Evolutionary conservation across 345 rosid species (phyloP).

Genomic region (Cardiospermum halicacabum): DNA sequence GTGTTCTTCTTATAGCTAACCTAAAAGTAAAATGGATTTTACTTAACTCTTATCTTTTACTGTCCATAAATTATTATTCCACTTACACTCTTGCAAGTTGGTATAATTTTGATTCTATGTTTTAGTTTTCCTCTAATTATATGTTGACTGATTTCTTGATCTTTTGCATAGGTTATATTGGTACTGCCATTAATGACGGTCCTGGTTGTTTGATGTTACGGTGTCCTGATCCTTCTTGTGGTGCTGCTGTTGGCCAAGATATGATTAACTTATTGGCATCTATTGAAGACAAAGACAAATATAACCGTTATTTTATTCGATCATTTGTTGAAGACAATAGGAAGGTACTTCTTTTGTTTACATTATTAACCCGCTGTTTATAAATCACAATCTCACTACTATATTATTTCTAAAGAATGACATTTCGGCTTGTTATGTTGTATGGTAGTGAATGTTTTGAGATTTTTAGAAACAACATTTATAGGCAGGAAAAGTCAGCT

Average conservation of each 20-base stretch:
- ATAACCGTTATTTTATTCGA: constrained; percentile 53
- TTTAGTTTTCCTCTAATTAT: not conserved
- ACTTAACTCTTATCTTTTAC: not conserved
- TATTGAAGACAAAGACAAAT: constrained; percentile 51
- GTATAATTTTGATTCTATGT: not conserved
- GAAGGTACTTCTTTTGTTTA: constrained; percentile 34
- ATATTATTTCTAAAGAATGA: not conserved
- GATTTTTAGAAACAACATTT: no score
- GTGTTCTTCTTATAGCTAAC: not conserved
- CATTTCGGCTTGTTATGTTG: no score
- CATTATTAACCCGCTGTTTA: not conserved
- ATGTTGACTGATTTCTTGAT: constrained; percentile 2
- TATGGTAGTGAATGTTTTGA: no score
- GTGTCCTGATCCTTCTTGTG: constrained; percentile 76
- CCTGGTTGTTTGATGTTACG: constrained; percentile 75
- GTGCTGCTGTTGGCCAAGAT: constrained; percentile 67
- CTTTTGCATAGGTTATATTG: constrained; percentile 51
- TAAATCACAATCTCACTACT: not conserved
- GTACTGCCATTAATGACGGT: constrained; percentile 65
- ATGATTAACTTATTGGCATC: constrained; percentile 53
- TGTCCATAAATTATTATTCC: not conserved
- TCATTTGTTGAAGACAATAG: constrained; percentile 79
- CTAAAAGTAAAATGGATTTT: not conserved
- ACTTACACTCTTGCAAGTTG: not conserved
- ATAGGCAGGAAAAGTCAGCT: no score